Evolutionary conservation across 441 rosid species (phyloP).

Genomic region (Viola pubescens): DNA sequence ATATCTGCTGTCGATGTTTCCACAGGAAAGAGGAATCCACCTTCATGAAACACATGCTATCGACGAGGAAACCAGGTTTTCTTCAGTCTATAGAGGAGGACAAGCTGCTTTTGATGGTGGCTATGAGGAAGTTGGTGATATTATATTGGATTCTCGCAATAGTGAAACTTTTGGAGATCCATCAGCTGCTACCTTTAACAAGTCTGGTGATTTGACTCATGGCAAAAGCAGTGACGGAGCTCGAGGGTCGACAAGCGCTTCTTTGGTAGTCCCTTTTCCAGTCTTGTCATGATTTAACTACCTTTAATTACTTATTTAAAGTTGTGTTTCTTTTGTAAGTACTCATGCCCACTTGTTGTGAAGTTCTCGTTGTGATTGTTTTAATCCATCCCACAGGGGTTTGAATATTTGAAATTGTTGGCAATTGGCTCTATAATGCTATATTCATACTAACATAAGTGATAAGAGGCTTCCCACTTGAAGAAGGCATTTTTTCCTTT

Average conservation of each 20-base stretch:
- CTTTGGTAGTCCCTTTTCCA: conserved; percentile 37
- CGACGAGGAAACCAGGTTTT: conserved; percentile 86
- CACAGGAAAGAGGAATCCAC: conserved; percentile 82
- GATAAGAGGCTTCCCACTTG: too few species aligned
- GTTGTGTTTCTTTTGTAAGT: neutral
- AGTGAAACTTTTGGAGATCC: conserved; percentile 59
- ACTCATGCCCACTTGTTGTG: too few species aligned
- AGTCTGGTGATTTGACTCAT: conserved; percentile 35
- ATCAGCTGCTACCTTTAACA: conserved; percentile 33
- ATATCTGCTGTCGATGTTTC: conserved; percentile 6
- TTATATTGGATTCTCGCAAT: conserved; percentile 49
- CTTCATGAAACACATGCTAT: conserved; percentile 46
- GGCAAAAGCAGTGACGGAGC: conserved; percentile 33
- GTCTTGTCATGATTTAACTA: conserved; percentile 3
- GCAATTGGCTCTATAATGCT: too few species aligned
- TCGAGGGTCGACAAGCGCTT: conserved; percentile 40
- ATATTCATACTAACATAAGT: too few species aligned
- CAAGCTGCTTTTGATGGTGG: conserved; percentile 61
- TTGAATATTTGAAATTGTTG: too few species aligned
- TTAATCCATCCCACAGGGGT: too few species aligned
- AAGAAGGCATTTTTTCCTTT: too few species aligned
- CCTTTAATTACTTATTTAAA: neutral
- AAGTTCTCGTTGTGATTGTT: too few species aligned
- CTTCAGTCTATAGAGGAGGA: conserved; percentile 58
- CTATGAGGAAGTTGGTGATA: conserved; percentile 63